phyloP scores from a whole-genome alignment of 495 filamentous ascomycete species.

The Aspergillus taichungensis region DNA sequence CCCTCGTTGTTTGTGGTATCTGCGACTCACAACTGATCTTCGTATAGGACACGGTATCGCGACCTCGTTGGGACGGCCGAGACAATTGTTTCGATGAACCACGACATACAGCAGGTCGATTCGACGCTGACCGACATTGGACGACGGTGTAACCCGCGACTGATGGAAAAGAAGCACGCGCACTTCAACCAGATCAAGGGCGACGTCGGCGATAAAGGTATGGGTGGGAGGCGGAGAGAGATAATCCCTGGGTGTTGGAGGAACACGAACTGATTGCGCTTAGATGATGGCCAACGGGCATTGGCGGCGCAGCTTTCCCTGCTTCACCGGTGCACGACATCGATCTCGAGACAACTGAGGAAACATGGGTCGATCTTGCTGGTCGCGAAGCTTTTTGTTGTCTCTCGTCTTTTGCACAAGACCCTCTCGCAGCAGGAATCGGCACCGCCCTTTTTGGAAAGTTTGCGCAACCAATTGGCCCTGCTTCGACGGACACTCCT shows the following conservation, averaged over 20 bases:
- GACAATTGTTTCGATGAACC: constrained; percentile 81
- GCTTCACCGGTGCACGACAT: constrained; percentile 48
- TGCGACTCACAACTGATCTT: constrained; percentile 7
- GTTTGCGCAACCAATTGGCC: constrained; percentile 51
- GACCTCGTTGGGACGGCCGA: constrained; percentile 90
- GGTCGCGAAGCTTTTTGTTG: constrained; percentile 71
- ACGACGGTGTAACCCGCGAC: constrained; percentile 62
- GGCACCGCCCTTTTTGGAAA: constrained; percentile 48
- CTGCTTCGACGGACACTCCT: constrained; percentile 52
- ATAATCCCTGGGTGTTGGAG: not conserved
- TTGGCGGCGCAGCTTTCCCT: constrained; percentile 55
- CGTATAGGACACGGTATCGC: constrained; percentile 68
- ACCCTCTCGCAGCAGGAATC: constrained; percentile 47
- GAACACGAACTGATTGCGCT: constrained; percentile 23
- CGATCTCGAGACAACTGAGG: constrained; percentile 49
- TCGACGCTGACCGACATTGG: constrained; percentile 61
- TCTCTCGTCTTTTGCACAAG: constrained; percentile 63
- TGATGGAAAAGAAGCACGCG: constrained; percentile 57
- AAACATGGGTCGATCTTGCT: constrained; percentile 51
- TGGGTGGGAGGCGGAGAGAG: not conserved
- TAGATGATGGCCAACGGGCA: constrained; percentile 44
- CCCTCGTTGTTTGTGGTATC: not conserved
- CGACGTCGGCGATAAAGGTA: constrained; percentile 38
- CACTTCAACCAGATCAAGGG: constrained; percentile 54
- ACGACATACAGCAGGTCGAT: constrained; percentile 66